Percentiles rank a stretch among this genome's conserved stretches.
Conservation (phyloP, 176 grass and related monocot genomes). For the Cymbopogon citratus region DNA sequence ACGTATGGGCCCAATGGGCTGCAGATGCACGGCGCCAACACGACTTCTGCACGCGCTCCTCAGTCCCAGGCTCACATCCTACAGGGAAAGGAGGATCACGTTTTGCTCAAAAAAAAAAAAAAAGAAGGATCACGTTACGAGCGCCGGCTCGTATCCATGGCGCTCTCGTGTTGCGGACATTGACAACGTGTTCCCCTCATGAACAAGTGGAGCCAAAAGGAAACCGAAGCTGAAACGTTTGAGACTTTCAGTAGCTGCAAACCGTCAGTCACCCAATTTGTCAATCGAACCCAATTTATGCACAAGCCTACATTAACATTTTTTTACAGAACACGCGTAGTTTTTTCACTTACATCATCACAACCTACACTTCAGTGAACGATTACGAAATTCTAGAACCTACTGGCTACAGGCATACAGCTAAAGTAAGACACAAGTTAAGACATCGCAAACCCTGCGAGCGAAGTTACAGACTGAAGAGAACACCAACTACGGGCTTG, state of each 20-base stretch:
- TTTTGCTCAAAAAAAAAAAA: too few species aligned
- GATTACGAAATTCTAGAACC: not conserved
- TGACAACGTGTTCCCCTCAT: not conserved
- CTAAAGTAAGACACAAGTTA: not conserved
- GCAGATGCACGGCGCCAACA: too few species aligned
- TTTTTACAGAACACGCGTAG: conserved; percentile 7
- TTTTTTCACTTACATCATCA: conserved; percentile 3
- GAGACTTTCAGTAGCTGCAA: not conserved
- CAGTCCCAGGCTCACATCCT: too few species aligned
- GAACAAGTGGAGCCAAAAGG: not conserved
- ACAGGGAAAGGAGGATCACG: too few species aligned
- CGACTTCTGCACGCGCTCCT: too few species aligned
- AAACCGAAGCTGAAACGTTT: not conserved
- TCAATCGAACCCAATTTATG: conserved; percentile 10
- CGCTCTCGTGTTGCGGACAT: not conserved
- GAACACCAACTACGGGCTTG: not conserved
- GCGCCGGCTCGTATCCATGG: too few species aligned
- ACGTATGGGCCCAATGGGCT: too few species aligned
- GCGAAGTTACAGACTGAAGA: not conserved
- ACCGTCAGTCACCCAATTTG: not conserved
- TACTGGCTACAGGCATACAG: not conserved
- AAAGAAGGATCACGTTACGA: not conserved
- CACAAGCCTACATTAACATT: not conserved
- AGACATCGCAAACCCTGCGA: not conserved
- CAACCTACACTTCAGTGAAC: not conserved